Conservation (phyloP, 495 filamentous ascomycete genomes). For the Recurvomyces mirabilis region DNA sequence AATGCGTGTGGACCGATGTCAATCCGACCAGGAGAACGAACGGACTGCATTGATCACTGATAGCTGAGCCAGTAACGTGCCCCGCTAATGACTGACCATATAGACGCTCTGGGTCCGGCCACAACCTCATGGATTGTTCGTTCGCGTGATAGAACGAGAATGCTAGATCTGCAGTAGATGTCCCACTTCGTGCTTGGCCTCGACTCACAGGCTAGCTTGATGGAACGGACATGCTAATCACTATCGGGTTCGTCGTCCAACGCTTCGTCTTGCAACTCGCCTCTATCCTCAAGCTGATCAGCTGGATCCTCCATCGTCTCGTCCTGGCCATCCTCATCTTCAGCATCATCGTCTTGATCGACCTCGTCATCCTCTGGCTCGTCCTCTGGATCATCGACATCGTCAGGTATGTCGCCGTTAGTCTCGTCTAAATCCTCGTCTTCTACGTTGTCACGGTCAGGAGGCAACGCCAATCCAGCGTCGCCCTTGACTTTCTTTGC, state of each 20-base stretch:
- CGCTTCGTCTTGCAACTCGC: constrained; percentile 5
- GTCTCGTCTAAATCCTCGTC: constrained; percentile 20
- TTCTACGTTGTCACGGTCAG: constrained; percentile 9
- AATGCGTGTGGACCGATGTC: too few relatives aligned
- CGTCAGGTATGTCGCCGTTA: constrained; percentile 19
- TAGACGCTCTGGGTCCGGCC: too few relatives aligned
- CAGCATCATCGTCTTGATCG: constrained; percentile 37
- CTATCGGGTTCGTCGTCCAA: constrained; percentile 2
- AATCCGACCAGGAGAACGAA: too few relatives aligned
- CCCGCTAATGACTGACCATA: too few relatives aligned
- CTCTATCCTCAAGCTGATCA: constrained; percentile 29
- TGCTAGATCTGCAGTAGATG: too few relatives aligned
- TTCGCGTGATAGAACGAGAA: too few relatives aligned
- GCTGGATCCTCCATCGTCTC: constrained; percentile 31
- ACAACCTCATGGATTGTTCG: too few relatives aligned
- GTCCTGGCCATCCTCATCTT: constrained; percentile 36
- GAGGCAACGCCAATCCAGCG: constrained; percentile 20
- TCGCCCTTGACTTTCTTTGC: constrained; percentile 28
- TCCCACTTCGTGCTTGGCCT: too few relatives aligned
- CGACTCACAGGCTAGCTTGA: too few relatives aligned
- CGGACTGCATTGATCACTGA: too few relatives aligned
- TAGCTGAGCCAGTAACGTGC: too few relatives aligned
- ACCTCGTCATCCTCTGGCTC: constrained; percentile 44
- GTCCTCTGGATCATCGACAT: constrained; percentile 41
- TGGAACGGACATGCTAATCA: too few relatives aligned